Percentiles rank a stretch among this genome's conserved stretches.
Conservation (phyloP, 306 rosid species). For the Vigna radiata region DNA sequence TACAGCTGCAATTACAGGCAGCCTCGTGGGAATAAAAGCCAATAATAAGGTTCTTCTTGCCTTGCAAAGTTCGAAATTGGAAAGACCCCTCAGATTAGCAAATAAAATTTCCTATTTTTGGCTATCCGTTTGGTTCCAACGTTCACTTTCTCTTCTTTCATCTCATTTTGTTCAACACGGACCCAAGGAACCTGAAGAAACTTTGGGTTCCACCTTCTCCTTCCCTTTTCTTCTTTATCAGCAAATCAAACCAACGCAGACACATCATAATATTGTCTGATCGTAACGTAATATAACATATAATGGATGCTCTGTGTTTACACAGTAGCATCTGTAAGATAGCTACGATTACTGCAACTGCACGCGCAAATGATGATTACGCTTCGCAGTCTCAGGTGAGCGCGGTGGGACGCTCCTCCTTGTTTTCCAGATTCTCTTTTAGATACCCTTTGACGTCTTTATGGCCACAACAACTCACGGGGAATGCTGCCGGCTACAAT, state of each 20-base stretch:
- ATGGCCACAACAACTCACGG: slow-evolving; percentile 45
- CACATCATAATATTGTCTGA: neutral
- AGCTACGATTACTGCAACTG: slow-evolving; percentile 44
- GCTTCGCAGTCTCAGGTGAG: slow-evolving; percentile 48
- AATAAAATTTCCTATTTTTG: neutral
- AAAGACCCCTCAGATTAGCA: neutral
- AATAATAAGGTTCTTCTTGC: neutral
- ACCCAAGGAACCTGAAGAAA: neutral
- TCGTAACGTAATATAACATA: neutral
- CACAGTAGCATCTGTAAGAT: slow-evolving; percentile 57
- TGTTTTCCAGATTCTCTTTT: slow-evolving; percentile 63
- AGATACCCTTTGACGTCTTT: slow-evolving; percentile 55
- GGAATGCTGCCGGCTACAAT: slow-evolving; percentile 29
- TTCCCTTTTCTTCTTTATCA: neutral
- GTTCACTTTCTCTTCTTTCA: neutral
- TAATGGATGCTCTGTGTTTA: slow-evolving; percentile 64
- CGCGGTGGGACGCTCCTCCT: slow-evolving; percentile 43
- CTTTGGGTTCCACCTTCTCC: slow-evolving; percentile 7
- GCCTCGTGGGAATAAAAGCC: neutral
- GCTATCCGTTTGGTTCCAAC: slow-evolving; percentile 39
- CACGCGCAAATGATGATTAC: slow-evolving; percentile 44
- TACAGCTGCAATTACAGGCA: neutral
- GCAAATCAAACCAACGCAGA: neutral
- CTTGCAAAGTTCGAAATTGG: neutral
- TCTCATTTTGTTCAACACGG: neutral